Evolutionary conservation across 2,329 filamentous ascomycete genomes (phyloP).

Genomic region (Aureobasidium namibiae): DNA sequence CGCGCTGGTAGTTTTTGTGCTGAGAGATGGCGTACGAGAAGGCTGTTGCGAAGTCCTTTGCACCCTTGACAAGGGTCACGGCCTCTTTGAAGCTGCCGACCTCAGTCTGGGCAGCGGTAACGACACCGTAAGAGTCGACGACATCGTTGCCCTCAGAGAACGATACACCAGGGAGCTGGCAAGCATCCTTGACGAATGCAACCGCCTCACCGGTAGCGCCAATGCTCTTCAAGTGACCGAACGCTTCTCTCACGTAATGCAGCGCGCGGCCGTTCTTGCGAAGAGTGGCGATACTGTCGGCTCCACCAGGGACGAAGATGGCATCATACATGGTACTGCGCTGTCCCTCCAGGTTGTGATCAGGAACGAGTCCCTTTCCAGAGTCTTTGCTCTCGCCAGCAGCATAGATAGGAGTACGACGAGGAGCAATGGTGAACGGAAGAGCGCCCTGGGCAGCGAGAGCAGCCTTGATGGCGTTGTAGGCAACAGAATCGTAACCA

Average conservation of each 20-base stretch:
- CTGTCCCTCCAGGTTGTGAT: constrained; percentile 74
- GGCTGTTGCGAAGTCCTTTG: constrained; percentile 60
- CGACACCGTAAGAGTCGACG: constrained; percentile 66
- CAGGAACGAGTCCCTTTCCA: constrained; percentile 52
- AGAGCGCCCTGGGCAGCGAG: constrained; percentile 55
- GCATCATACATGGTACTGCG: constrained; percentile 76
- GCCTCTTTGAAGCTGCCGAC: constrained; percentile 54
- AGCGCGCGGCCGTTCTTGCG: constrained; percentile 61
- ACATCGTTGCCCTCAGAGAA: constrained; percentile 45
- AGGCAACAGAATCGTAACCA: constrained; percentile 61
- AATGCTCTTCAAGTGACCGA: constrained; percentile 73
- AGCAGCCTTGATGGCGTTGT: constrained; percentile 56
- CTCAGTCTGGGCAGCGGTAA: constrained; percentile 51
- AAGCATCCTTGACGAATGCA: constrained; percentile 48
- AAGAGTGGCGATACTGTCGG: constrained; percentile 54
- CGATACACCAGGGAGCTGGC: constrained; percentile 38
- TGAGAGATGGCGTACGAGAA: constrained; percentile 62
- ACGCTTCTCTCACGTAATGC: constrained; percentile 72
- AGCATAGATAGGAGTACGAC: constrained; percentile 57
- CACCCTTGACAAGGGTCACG: constrained; percentile 56
- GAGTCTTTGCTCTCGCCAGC: constrained; percentile 47
- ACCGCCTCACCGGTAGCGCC: constrained; percentile 67
- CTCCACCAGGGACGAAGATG: constrained; percentile 66
- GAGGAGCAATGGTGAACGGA: constrained; percentile 63
- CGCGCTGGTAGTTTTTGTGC: constrained; percentile 67